These are phyloP conservation scores for Salix brachista DNA, from an alignment of 345 rosid genomes.

Conservation along the genomic window DNA sequence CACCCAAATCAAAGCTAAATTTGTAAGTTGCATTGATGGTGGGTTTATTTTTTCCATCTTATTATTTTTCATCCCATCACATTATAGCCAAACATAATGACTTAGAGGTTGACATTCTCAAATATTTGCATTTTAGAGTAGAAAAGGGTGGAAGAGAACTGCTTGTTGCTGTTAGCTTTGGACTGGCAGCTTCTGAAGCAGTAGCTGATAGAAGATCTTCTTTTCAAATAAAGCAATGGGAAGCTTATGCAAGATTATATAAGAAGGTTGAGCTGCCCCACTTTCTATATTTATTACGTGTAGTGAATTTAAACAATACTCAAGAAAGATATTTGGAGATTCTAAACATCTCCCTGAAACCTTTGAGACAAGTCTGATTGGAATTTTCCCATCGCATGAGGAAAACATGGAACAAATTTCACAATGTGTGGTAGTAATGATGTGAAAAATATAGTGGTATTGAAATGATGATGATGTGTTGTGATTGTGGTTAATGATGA, in stretches of 20 bases:
- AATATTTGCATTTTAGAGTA: conserved; percentile 39
- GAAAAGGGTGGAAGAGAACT: conserved; percentile 61
- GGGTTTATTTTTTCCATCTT: no score
- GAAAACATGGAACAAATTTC: no score
- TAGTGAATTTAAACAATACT: not conserved
- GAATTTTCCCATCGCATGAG: no score
- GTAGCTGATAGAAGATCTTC: conserved; percentile 69
- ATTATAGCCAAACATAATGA: no score
- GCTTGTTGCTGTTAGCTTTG: conserved; percentile 76
- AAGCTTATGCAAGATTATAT: conserved; percentile 60
- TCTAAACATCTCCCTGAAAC: not conserved
- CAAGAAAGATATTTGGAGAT: not conserved
- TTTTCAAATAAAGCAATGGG: conserved; percentile 61
- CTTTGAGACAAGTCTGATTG: not conserved
- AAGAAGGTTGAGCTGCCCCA: conserved; percentile 46
- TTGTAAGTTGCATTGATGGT: no score
- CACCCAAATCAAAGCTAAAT: no score
- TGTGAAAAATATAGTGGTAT: no score
- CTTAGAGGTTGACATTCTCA: no score
- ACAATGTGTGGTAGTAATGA: no score
- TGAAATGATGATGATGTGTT: no score
- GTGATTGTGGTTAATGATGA: no score
- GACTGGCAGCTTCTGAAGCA: conserved; percentile 63
- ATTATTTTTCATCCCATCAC: no score
- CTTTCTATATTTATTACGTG: conserved; percentile 4